phyloP scores from a whole-genome alignment of 2,329 filamentous ascomycete genomes.

The Penicillium thymicola region DNA sequence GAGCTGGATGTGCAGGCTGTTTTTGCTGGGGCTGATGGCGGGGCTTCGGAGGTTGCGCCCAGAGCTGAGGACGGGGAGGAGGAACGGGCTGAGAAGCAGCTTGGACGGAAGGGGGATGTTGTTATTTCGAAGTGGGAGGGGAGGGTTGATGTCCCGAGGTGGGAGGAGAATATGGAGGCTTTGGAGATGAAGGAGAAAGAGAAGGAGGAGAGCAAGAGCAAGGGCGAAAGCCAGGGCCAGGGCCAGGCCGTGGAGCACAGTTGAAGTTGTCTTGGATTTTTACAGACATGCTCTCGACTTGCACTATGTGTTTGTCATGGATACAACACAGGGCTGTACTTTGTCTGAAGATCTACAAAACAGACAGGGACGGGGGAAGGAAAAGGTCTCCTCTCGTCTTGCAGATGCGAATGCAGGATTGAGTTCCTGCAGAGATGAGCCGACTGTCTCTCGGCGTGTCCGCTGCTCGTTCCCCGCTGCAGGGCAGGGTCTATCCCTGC shows the following conservation, averaged over 20 bases:
- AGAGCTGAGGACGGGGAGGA: slow-evolving; percentile 2
- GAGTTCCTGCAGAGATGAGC: not conserved
- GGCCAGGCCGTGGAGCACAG: slow-evolving; percentile 17
- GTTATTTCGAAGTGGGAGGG: slow-evolving; percentile 33
- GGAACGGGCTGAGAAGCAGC: slow-evolving; percentile 29
- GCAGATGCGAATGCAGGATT: not conserved
- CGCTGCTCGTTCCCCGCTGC: slow-evolving; percentile 10
- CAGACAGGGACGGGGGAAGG: not conserved
- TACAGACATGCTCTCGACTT: not conserved
- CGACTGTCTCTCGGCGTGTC: slow-evolving; percentile 1
- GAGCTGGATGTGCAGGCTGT: slow-evolving; percentile 62
- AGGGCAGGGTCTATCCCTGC: slow-evolving; percentile 4
- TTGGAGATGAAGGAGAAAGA: slow-evolving; percentile 32
- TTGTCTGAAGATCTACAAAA: not conserved
- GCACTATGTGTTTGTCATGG: not conserved
- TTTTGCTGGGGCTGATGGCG: slow-evolving; percentile 51
- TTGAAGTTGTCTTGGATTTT: slow-evolving; percentile 16
- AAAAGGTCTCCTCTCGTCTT: not conserved
- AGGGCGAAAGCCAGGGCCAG: slow-evolving; percentile 1
- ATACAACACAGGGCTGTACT: not conserved
- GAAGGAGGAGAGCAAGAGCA: slow-evolving; percentile 5
- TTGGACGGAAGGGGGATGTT: slow-evolving; percentile 30
- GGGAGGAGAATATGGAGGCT: slow-evolving; percentile 40
- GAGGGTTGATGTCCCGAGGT: slow-evolving; percentile 30
- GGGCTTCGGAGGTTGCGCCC: slow-evolving; percentile 8